Evolutionary conservation across 2,329 filamentous ascomycete genomes (phyloP), one percentile per base, ranked within the genome.

Genomic region (Talaromyces atroroseus): DNA sequence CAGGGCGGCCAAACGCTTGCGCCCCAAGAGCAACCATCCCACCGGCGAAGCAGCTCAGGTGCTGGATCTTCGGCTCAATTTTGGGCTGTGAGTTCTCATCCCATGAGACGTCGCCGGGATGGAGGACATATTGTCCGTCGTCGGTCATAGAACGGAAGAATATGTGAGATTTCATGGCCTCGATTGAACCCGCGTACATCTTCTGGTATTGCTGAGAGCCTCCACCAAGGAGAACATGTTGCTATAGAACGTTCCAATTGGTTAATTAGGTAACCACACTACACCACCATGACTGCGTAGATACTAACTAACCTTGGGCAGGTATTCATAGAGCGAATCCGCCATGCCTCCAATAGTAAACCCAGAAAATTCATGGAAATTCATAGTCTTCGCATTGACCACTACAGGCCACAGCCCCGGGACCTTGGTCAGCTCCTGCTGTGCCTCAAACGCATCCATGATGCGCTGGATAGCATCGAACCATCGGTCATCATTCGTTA

Each of bases 271-370:
- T n/a, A n/a, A n/a, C n/a, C n/a, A n/a, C n/a, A n/a, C n/a, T n/a
- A n/a, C n/a, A 40, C 8, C 8, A 40, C 8, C 10, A 14, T 1
- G 32, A 47, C 7, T 36, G 11, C 5, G 14, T 70, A 1, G 67
- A 75, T 52, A 16, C 57, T 49, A 20, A 80, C 78, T 48, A 68
- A 92, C 77, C 66, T 84, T 83, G 0, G 81, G 79, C 14, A 84
- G 68, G 60, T 83, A 83, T 61, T 83, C 81, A 62, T 83, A 84
- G 0, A 80, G 69, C 7, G 79, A 82, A 65, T 84, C 81, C 2
- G 78, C 75, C 74, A 80, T 78, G 18, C 76, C 80, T 16, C 81
- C 80, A 59, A 84, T 72, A 0, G 79, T 80, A 64, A 80, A 84
- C 34, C 71, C 69, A 40, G 65, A 64, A 48, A 69, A 64, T 5